These are phyloP conservation scores for Mycosphaerella sp. DNA, from an alignment of 2,329 filamentous ascomycete species.

Conservation along the genomic window DNA sequence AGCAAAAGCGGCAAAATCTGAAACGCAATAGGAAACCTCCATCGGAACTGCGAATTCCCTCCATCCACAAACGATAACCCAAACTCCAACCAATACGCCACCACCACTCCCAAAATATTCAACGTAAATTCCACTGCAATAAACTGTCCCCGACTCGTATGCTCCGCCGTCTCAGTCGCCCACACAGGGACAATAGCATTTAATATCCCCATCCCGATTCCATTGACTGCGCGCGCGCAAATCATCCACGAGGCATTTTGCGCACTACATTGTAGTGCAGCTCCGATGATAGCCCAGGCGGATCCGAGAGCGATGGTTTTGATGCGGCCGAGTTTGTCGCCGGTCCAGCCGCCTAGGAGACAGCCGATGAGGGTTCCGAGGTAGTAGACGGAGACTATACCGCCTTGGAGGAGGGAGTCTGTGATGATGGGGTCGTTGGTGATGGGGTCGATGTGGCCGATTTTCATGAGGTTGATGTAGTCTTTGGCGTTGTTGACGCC, in stretches of 20 bases:
- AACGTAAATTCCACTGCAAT: constrained; percentile 56
- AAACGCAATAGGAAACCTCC: constrained; percentile 59
- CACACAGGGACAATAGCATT: constrained; percentile 67
- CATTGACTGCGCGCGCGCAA: constrained; percentile 27
- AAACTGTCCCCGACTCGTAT: constrained; percentile 56
- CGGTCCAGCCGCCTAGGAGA: constrained; percentile 57
- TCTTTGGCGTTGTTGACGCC: constrained; percentile 61
- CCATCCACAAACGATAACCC: constrained; percentile 23
- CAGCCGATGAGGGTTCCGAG: constrained; percentile 59
- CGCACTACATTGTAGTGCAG: constrained; percentile 58
- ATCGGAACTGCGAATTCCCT: constrained; percentile 16
- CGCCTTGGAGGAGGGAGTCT: constrained; percentile 56
- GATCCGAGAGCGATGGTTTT: constrained; percentile 57
- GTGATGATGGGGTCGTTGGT: constrained; percentile 47
- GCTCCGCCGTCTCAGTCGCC: constrained; percentile 63
- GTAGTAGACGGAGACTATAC: constrained; percentile 55
- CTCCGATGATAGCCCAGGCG: constrained; percentile 45
- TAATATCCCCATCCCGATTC: constrained; percentile 60
- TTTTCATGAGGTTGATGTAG: constrained; percentile 60
- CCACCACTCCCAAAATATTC: constrained; percentile 61
- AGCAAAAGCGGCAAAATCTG: constrained; percentile 56
- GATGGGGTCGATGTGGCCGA: constrained; percentile 50
- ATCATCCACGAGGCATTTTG: constrained; percentile 62
- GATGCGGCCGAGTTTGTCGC: constrained; percentile 57
- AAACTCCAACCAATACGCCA: constrained; percentile 39